These are phyloP conservation scores for Monosporascus ibericus DNA, from an alignment of 2,329 filamentous ascomycete genomes.

Conservation along the genomic window DNA sequence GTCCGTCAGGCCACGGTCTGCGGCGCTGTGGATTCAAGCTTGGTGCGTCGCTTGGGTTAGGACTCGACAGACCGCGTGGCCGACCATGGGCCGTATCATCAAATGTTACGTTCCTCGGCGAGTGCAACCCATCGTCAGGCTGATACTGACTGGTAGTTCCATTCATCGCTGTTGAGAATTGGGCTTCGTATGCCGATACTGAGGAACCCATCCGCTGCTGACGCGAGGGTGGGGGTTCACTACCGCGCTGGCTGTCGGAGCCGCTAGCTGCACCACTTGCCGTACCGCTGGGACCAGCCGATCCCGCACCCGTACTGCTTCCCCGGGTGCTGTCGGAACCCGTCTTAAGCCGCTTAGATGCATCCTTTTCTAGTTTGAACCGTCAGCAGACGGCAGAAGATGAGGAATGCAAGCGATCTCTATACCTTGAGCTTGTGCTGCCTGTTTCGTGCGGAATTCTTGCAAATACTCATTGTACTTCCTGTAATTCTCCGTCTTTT, in stretches of 20 bases:
- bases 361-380: slow-evolving; percentile 37
- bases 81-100: slow-evolving; percentile 22
- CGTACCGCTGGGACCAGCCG: slow-evolving; percentile 32
- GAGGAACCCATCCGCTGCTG: slow-evolving; percentile 44
- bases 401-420: neutral
- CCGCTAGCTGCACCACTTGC: slow-evolving; percentile 38
- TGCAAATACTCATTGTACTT: slow-evolving; percentile 66
- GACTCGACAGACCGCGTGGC: slow-evolving; percentile 21
- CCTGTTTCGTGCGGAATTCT: slow-evolving; percentile 72
- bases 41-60: slow-evolving; percentile 21
- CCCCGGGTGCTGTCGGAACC: slow-evolving; percentile 32
- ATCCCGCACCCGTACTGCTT: slow-evolving; percentile 35
- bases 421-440: slow-evolving; percentile 49
- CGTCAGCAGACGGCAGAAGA: slow-evolving; percentile 2
- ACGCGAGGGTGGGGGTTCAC: slow-evolving; percentile 40
- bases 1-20: slow-evolving; percentile 15
- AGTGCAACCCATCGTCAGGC: slow-evolving; percentile 37
- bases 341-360: slow-evolving; percentile 42
- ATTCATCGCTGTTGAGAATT: slow-evolving; percentile 33
- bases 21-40: slow-evolving; percentile 10
- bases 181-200: slow-evolving; percentile 39
- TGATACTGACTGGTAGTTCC: slow-evolving; percentile 29
- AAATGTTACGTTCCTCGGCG: slow-evolving; percentile 33
- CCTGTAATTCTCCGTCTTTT: slow-evolving; percentile 65
- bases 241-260: slow-evolving; percentile 41